Evolutionary conservation across 2,329 filamentous ascomycete genomes (phyloP).

Genomic region (Apiospora arundinis): DNA sequence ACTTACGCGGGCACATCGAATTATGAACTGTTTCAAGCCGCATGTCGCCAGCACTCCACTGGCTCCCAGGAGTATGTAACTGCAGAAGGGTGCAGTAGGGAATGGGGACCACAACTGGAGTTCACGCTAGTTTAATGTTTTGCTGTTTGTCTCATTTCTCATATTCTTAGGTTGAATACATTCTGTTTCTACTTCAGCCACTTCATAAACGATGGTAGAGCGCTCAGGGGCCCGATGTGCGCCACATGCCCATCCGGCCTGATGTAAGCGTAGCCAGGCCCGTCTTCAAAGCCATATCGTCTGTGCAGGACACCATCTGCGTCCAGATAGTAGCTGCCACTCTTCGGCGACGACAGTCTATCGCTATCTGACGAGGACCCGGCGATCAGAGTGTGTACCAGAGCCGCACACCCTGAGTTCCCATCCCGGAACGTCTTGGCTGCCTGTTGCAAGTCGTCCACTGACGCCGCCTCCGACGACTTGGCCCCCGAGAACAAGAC

Average conservation of each 20-base stretch:
- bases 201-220: slow-evolving; percentile 27
- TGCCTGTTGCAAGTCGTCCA: slow-evolving; percentile 30
- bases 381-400: slow-evolving; percentile 30
- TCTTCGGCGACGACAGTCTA: background rate
- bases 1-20: background rate
- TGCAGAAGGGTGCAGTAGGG: background rate
- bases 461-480: slow-evolving; percentile 21
- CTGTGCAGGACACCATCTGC: slow-evolving; percentile 32
- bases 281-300: slow-evolving; percentile 32
- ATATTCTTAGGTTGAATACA: background rate
- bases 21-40: background rate
- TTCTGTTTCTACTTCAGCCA: slow-evolving; percentile 25
- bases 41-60: background rate
- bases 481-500: slow-evolving; percentile 37
- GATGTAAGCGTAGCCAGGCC: slow-evolving; percentile 35
- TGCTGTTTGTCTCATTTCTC: too few species aligned
- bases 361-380: slow-evolving; percentile 20
- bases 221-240: slow-evolving; percentile 34
- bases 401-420: slow-evolving; percentile 26
- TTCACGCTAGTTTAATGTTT: background rate
- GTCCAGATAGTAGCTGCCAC: slow-evolving; percentile 29
- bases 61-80: background rate
- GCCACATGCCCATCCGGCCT: slow-evolving; percentile 39
- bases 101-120: background rate
- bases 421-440: slow-evolving; percentile 28